phyloP scores from a whole-genome alignment of 495 filamentous ascomycete species.

The Melanomma pulvis-pyrius region DNA sequence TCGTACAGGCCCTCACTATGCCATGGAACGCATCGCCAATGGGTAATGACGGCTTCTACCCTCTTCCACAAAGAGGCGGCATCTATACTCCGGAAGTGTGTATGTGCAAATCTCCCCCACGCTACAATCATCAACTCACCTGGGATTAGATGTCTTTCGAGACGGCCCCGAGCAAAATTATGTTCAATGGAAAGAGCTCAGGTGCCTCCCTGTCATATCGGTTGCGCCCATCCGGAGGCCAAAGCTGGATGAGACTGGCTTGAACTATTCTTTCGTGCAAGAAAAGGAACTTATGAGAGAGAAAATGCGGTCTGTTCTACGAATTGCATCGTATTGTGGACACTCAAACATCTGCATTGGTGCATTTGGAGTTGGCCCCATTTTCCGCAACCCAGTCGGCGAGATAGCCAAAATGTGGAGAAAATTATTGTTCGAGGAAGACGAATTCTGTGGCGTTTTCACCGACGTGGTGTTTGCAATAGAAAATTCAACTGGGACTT shows the following conservation, averaged over 20 bases:
- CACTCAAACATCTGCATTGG: conserved; percentile 66
- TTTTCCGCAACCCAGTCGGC: conserved; percentile 67
- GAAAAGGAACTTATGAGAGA: conserved; percentile 71
- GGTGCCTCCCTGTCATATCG: conserved; percentile 66
- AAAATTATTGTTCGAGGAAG: conserved; percentile 64
- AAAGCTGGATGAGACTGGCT: conserved; percentile 66
- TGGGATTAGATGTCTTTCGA: conserved; percentile 55
- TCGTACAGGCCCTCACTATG: conserved; percentile 64
- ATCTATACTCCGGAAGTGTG: conserved; percentile 68
- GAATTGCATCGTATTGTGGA: conserved; percentile 64
- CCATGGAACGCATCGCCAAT: conserved; percentile 46
- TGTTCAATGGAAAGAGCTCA: conserved; percentile 48
- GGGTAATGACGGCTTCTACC: conserved; percentile 59
- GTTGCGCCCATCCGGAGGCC: conserved; percentile 70
- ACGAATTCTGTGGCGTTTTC: conserved; percentile 69
- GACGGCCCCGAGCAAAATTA: conserved; percentile 55
- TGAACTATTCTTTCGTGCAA: conserved; percentile 66
- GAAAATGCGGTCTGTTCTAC: conserved; percentile 69
- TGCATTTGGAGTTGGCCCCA: conserved; percentile 70
- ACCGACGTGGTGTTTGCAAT: conserved; percentile 72
- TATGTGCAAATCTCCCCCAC: conserved; percentile 44
- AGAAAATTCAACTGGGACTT: conserved; percentile 44
- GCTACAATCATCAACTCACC: not conserved
- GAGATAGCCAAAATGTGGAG: conserved; percentile 72
- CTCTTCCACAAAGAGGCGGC: conserved; percentile 65